Evolutionary conservation across 139 green algal species (phyloP).

Genomic region (Ulvella scutata): DNA sequence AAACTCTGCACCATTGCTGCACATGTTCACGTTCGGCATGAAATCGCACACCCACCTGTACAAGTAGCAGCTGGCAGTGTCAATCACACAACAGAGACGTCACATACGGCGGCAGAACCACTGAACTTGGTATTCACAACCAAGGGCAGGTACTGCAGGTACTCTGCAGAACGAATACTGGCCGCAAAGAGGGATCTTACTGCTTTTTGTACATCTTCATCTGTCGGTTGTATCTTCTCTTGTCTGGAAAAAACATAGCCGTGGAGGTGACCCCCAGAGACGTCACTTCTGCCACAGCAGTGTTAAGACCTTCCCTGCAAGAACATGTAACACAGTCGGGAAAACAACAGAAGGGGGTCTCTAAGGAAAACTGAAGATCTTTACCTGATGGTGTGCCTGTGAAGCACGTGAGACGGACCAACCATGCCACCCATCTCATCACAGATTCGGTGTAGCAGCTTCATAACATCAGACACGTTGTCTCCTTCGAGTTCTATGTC

Average conservation of each 20-base stretch:
- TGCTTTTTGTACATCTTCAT: constrained; percentile 4
- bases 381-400: neutral
- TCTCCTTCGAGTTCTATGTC: neutral
- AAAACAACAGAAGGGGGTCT: neutral
- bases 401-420: neutral
- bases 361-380: neutral
- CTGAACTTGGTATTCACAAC: too few relatives aligned
- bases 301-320: neutral
- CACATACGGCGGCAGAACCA: too few relatives aligned
- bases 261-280: neutral
- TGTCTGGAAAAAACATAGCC: neutral
- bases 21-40: neutral
- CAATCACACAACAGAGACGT: too few relatives aligned
- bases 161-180: too few relatives aligned
- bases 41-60: neutral
- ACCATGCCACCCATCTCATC: neutral
- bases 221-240: neutral
- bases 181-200: too few relatives aligned
- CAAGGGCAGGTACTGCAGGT: too few relatives aligned
- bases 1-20: neutral
- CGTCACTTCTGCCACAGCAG: neutral
- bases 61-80: too few relatives aligned
- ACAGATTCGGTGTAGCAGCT: neutral
- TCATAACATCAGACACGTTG: neutral
- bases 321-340: neutral